Evolutionary conservation across 768 basidiomycete genomes (phyloP), one percentile per base, ranked within the genome.

Genomic region (Paxillus rubicundulus): DNA sequence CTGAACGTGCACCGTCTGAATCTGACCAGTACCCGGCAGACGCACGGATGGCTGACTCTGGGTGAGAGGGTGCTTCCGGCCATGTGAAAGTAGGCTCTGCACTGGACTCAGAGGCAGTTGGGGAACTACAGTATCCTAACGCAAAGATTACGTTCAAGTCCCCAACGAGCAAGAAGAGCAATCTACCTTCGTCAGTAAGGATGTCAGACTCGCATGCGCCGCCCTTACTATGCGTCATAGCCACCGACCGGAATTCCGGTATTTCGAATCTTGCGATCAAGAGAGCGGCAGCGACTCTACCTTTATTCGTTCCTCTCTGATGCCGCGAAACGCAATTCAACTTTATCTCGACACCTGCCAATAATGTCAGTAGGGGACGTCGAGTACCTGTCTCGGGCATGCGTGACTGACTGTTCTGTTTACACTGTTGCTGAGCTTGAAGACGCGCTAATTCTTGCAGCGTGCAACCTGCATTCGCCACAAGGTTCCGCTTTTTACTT

Each of bases 381-480:
- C 16, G 34, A 53, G 18, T 30, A 33, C 9, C 13, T 20, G 17
- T 20, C 13, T 6, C 13, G n/a, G 50, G 28, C 16, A 7, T 20
- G 48, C 16, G 33, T 33, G 33, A 70, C 78, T 56, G 52, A 84
- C 82, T 74, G 17, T 67, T 67, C 9, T 76, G 76, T 12, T 59
- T 55, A 12, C 75, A 56, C 21, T 66, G 54, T 9, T 65, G 63
- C 20, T 66, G 64, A n/a, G 61, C 77, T 47, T 82, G 79, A 57
- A 70, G 77, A 55, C 74, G 80, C 34, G 76, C 47, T 37, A 85
- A 63, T 36, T 86, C 86, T 5, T 73, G 75, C 2, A 89, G 62
- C 1, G 81, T 73, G 58, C 81, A 72, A 9, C 70, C 68, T 0
- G 78, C 73, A 0, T 70, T 76, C 0, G 81, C 87, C 0, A 88